A percentile compares a stretch with the other conserved stretches of the same genome.
Conservation (phyloP, 1,284 basidiomycete species). For the Sporisorium reilianum region DNA sequence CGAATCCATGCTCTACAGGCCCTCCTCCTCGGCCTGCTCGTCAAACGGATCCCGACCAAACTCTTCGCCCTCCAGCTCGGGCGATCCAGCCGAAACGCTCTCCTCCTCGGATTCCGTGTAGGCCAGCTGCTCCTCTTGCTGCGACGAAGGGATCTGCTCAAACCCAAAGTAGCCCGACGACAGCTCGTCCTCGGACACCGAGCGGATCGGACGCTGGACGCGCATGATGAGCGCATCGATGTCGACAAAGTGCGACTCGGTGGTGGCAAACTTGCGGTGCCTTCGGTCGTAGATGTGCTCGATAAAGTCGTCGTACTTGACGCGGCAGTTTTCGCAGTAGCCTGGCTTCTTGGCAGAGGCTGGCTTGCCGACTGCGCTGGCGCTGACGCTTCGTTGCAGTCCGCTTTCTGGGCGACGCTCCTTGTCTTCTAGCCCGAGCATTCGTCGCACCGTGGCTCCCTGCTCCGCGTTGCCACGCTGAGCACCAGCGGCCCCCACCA, state of each 20-base stretch:
- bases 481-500: conserved; percentile 18
- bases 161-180: conserved; percentile 32
- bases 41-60: not conserved
- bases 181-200: conserved; percentile 31
- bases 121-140: conserved; percentile 31
- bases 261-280: conserved; percentile 87
- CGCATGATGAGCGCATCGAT: conserved; percentile 83
- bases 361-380: conserved; percentile 34
- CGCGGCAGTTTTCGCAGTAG: conserved; percentile 96
- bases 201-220: conserved; percentile 72
- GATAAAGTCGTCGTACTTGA: conserved; percentile 90
- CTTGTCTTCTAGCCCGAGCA: conserved; percentile 53
- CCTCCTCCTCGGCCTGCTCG: conserved; percentile 4
- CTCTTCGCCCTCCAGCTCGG: conserved; percentile 10
- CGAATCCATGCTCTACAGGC: not conserved
- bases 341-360: conserved; percentile 86
- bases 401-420: conserved; percentile 9
- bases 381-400: conserved; percentile 50
- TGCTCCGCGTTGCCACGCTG: conserved; percentile 22
- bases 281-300: conserved; percentile 83
- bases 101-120: conserved; percentile 41
- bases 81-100: conserved; percentile 38
- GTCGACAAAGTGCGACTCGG: conserved; percentile 82
- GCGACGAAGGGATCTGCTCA: conserved; percentile 42
- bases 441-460: conserved; percentile 56